Evolutionary conservation across 805 yeast genomes (phyloP).

Genomic region (Martiniozyma abietophila): DNA sequence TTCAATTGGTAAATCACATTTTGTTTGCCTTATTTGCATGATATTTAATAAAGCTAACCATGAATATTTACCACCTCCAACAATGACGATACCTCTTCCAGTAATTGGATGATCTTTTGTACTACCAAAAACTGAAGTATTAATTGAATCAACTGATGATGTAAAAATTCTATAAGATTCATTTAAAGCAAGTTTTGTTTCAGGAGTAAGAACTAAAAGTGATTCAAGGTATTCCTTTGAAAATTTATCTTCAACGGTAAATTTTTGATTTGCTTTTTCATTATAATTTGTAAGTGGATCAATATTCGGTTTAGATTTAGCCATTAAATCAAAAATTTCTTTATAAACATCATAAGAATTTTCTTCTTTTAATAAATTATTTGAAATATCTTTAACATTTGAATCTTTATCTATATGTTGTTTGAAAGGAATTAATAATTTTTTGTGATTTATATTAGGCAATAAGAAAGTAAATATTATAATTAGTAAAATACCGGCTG

Average conservation of each 20-base stretch:
- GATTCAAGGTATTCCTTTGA: constrained; percentile 6
- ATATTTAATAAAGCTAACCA: constrained; percentile 44
- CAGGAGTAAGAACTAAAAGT: constrained; percentile 6
- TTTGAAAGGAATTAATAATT: too few species aligned
- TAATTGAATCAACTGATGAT: constrained; percentile 24
- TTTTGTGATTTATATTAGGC: too few species aligned
- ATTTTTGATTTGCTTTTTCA: constrained; percentile 31
- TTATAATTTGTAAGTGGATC: constrained; percentile 36
- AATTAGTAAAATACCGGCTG: too few species aligned
- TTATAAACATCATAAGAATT: constrained; percentile 1
- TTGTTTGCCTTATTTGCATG: constrained; percentile 34
- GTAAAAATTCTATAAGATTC: constrained; percentile 13
- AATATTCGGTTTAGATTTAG: constrained; percentile 26
- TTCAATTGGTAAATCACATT: constrained; percentile 41
- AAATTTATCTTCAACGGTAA: constrained; percentile 29
- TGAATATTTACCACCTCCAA: constrained; percentile 44
- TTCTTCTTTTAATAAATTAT: too few species aligned
- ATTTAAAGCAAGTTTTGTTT: constrained; percentile 26
- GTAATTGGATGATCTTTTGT: background rate
- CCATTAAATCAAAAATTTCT: constrained; percentile 20
- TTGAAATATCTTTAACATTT: too few species aligned
- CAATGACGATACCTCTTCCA: constrained; percentile 35
- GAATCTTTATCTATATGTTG: too few species aligned
- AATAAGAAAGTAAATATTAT: too few species aligned
- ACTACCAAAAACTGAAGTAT: constrained; percentile 28